A percentile compares a stretch with the other conserved stretches of the same genome.
Evolutionary conservation across 129 eudicot genomes (phyloP).

Genomic region (Flaveria linearis): DNA sequence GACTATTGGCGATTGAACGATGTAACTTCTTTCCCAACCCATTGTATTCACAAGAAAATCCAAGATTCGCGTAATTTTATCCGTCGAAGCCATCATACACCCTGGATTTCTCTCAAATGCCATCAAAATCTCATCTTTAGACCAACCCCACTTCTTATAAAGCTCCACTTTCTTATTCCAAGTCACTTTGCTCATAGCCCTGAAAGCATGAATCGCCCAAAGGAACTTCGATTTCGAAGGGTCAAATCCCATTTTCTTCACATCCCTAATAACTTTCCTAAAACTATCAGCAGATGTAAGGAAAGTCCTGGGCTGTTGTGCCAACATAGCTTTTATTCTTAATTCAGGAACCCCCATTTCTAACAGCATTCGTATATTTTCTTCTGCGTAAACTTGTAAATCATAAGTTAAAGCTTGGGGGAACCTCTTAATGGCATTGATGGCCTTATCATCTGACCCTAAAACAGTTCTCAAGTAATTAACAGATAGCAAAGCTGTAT

Average conservation of each 20-base stretch:
- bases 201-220: constrained; percentile 37
- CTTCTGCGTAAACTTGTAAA: constrained; percentile 30
- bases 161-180: constrained; percentile 51
- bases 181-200: constrained; percentile 40
- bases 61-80: constrained; percentile 38
- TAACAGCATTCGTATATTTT: constrained; percentile 35
- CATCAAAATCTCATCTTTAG: constrained; percentile 39
- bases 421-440: constrained; percentile 29
- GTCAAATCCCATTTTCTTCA: constrained; percentile 47
- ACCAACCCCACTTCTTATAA: constrained; percentile 50
- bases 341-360: constrained; percentile 45
- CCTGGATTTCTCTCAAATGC: constrained; percentile 47
- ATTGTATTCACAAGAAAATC: constrained; percentile 48
- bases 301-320: constrained; percentile 31
- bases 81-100: constrained; percentile 45
- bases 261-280: constrained; percentile 26
- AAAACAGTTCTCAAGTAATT: constrained; percentile 36
- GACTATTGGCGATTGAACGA: constrained; percentile 29
- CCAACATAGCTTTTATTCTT: constrained; percentile 24
- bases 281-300: constrained; percentile 31
- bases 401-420: constrained; percentile 25
- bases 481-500: constrained; percentile 35
- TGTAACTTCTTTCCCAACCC: constrained; percentile 38
- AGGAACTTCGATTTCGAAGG: constrained; percentile 37
- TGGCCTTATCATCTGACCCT: constrained; percentile 34